Conservation (phyloP, 768 basidiomycete species). For the Amanita rimosa region DNA sequence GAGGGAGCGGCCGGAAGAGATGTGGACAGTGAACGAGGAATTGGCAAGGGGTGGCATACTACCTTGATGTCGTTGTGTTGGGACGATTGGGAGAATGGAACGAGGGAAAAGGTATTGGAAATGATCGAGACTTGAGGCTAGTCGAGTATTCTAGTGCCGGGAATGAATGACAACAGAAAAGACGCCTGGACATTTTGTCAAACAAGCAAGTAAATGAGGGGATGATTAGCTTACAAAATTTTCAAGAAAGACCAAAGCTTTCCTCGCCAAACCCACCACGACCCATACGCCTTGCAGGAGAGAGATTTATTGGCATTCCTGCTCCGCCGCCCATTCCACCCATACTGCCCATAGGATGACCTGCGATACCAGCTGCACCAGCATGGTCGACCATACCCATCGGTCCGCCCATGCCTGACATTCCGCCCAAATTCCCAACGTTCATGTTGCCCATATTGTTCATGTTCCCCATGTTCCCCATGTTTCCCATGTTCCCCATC, state of each 20-base stretch:
- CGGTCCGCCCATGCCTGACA: slow-evolving; percentile 7
- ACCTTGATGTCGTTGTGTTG: slow-evolving; percentile 27
- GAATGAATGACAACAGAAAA: no score
- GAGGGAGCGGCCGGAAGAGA: slow-evolving; percentile 19
- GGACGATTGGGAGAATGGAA: slow-evolving; percentile 38
- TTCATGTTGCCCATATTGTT: slow-evolving; percentile 6
- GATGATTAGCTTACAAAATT: not conserved
- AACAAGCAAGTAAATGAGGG: not conserved
- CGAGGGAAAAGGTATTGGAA: slow-evolving; percentile 17
- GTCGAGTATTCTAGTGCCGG: not conserved
- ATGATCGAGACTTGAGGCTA: slow-evolving; percentile 13
- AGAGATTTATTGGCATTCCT: slow-evolving; percentile 4
- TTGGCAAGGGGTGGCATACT: slow-evolving; percentile 26
- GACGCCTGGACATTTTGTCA: not conserved
- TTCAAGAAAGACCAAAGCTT: slow-evolving; percentile 1
- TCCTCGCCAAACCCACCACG: slow-evolving; percentile 4
- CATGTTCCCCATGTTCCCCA: slow-evolving; percentile 9
- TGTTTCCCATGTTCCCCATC: slow-evolving; percentile 10
- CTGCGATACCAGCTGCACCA: slow-evolving; percentile 7
- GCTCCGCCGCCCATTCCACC: slow-evolving; percentile 4
- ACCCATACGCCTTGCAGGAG: slow-evolving; percentile 5
- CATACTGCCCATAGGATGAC: slow-evolving; percentile 5
- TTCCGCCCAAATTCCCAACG: slow-evolving; percentile 8
- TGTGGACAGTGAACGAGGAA: slow-evolving; percentile 16
- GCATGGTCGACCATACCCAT: slow-evolving; percentile 12